Base-by-base conservation (phyloP, 345 rosid species). In the Populus pruinosa region DNA sequence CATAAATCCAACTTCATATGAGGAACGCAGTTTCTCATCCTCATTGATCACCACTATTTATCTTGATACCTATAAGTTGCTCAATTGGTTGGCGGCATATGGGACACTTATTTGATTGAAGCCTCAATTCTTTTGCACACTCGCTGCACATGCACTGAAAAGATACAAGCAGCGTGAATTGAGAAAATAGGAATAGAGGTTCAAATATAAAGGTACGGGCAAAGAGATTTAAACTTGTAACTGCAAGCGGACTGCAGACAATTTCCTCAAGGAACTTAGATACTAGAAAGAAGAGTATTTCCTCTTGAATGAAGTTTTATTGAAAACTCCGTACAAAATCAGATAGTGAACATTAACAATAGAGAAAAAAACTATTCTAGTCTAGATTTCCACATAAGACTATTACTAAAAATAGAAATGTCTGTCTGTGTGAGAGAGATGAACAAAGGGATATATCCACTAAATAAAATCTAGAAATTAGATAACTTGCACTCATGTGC, bases 21-120 rank as follows among this genome's bases (percentile, higher is more conserved):
- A 80, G 77, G 84, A 27, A 74, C 79, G 75, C 76, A 76, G 77
- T 81, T 80, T 69, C 49, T 87, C 83, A 90, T 38, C 73, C 49
- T 87, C 83, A 89, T 38, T 75, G 87, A 84, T 83, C 77, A 72
- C 67, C 80, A 64, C 67, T 82, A 39, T 79, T 87, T 81, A 93
- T 82, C 86, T 92, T 93, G 90, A 92, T 92, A 91, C 90, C 91
- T 75, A 93, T 85, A 76, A 93, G 92, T 81, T 88, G 88, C 35
- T 84, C 85, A 20, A 93, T 93, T 18, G 94, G 89, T 73, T 96
- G 92, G 20, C 98, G 91, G 80, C 99, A 96, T 73, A 96, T 91
- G 21, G 98, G 98, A 81, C 98, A 93, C 79, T 90, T 93, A 76
- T 91, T 92, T 68, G 99, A 87, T 81, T 84, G 98, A 78, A 88